Conservation (phyloP, 345 rosid genomes). For the Aurinia saxatilis region DNA sequence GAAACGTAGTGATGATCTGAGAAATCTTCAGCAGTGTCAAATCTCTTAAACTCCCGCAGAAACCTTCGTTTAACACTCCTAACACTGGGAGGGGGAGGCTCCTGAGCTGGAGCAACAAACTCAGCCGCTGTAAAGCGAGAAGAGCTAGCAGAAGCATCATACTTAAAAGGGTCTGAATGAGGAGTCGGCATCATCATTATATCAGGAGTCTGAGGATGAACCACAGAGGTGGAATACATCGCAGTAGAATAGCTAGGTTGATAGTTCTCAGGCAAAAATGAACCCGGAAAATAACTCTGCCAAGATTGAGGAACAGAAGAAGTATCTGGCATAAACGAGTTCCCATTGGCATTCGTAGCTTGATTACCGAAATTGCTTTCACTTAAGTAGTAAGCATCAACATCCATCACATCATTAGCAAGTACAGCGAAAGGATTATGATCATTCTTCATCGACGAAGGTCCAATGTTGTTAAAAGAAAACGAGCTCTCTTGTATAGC, state of each 20-base stretch:
- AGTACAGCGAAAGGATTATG: neutral
- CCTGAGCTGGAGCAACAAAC: constrained; percentile 2
- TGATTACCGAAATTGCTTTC: constrained; percentile 1
- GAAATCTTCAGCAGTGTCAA: constrained; percentile 66
- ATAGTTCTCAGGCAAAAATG: neutral
- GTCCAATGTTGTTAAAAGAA: constrained; percentile 17
- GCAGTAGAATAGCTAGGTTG: neutral
- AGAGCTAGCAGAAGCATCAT: constrained; percentile 15
- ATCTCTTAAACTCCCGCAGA: constrained; percentile 50
- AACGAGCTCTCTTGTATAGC: constrained; percentile 29
- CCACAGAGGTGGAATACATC: neutral
- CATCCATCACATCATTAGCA: constrained; percentile 26
- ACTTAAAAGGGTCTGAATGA: neutral
- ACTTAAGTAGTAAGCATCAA: constrained; percentile 34
- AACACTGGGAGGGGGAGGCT: neutral
- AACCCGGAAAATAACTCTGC: neutral
- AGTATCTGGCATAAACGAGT: neutral
- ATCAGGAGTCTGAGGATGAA: constrained; percentile 17
- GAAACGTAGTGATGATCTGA: constrained; percentile 59
- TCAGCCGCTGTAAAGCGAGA: constrained; percentile 6
- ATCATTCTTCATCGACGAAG: neutral
- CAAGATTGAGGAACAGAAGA: neutral
- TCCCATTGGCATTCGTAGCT: too few species aligned
- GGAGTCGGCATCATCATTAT: constrained; percentile 5
- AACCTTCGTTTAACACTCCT: constrained; percentile 31